These are phyloP conservation scores for Phytophthora foliorum DNA, from an alignment of 352 stramenopile species.

Conservation along the genomic window DNA sequence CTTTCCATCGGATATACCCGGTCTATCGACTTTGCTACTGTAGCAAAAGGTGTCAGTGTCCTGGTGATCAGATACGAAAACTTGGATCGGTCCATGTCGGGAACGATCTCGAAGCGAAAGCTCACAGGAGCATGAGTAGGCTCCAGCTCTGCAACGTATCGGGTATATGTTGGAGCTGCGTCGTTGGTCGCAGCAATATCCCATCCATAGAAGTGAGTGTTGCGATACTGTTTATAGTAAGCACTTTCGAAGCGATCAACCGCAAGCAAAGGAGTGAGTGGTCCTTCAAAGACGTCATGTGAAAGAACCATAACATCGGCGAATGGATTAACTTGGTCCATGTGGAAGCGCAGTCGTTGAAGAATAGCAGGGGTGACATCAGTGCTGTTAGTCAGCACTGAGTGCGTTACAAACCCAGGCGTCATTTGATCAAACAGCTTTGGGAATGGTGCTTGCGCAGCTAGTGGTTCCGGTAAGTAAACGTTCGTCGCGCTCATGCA, in stretches of 20 bases:
- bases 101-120: constrained; percentile 56
- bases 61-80: constrained; percentile 61
- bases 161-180: constrained; percentile 12
- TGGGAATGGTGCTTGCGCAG: constrained; percentile 52
- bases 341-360: constrained; percentile 67
- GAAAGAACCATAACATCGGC: constrained; percentile 75
- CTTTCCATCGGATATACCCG: constrained; percentile 49
- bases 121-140: constrained; percentile 32
- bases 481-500: constrained; percentile 65
- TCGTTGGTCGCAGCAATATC: constrained; percentile 12
- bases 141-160: constrained; percentile 49
- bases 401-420: constrained; percentile 69
- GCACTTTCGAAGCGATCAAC: constrained; percentile 68
- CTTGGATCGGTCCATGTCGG: constrained; percentile 60
- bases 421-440: constrained; percentile 79
- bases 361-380: constrained; percentile 53
- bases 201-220: constrained; percentile 59
- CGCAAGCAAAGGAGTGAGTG: constrained; percentile 59
- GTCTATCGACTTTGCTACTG: constrained; percentile 53
- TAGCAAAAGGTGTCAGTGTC: constrained; percentile 64
- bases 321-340: constrained; percentile 78
- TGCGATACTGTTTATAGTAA: constrained; percentile 67
- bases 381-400: constrained; percentile 62
- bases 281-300: constrained; percentile 70
- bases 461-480: constrained; percentile 57